phyloP scores from a whole-genome alignment of 2,329 filamentous ascomycete species.

The Ilyonectria sp. region DNA sequence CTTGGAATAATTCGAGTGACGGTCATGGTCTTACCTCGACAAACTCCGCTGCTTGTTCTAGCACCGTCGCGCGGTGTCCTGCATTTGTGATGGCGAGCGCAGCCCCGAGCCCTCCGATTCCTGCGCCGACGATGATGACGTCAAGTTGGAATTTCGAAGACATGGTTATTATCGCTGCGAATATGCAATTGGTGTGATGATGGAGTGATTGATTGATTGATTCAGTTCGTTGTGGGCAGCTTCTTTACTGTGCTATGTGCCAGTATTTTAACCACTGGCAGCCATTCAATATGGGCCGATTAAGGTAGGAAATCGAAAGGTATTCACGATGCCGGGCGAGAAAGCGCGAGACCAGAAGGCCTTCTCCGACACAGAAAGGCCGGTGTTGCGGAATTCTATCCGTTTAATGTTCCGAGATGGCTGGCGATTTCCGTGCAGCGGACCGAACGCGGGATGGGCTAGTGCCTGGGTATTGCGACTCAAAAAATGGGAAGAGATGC shows the following conservation, averaged over 20 bases:
- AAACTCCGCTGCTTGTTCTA: conserved; percentile 28
- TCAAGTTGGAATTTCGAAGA: conserved; percentile 14
- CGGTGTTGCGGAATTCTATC: conserved; percentile 4
- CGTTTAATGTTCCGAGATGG: background rate
- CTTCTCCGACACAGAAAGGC: background rate
- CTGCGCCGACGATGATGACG: conserved; percentile 27
- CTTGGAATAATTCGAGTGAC: too few relatives aligned
- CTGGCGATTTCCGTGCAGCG: background rate
- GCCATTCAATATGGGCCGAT: background rate
- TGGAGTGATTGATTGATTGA: background rate
- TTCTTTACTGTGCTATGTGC: background rate
- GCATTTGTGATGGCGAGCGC: conserved; percentile 19
- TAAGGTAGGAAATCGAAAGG: background rate
- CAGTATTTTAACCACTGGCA: background rate
- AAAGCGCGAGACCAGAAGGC: background rate
- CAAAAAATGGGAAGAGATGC: background rate
- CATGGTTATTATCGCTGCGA: background rate
- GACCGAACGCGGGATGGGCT: background rate
- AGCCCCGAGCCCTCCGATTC: conserved; percentile 25
- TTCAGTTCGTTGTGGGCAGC: background rate
- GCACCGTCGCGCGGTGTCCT: conserved; percentile 23
- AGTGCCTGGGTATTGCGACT: background rate
- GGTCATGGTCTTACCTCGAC: conserved; percentile 14
- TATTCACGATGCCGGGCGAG: background rate
- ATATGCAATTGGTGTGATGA: background rate